Conservation (phyloP, 2,329 filamentous ascomycete species). For the Aplosporella prunicola region DNA sequence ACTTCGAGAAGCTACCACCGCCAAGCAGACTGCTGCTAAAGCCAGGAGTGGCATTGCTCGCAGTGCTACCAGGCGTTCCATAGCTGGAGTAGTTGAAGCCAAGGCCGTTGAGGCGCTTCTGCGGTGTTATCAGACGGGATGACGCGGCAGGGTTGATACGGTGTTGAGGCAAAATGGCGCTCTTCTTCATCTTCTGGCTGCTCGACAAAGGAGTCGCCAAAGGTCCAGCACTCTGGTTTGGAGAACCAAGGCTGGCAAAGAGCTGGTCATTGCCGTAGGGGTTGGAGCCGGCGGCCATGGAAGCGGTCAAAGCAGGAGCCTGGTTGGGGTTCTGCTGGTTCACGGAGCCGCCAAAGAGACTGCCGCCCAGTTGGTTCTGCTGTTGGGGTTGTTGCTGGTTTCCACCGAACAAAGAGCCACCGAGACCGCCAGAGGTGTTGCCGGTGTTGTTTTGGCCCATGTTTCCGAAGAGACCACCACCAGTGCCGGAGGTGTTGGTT, state of each 20-base stretch:
- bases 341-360: constrained; percentile 46
- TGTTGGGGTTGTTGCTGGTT: constrained; percentile 34
- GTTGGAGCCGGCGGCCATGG: constrained; percentile 70
- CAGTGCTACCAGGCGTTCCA: constrained; percentile 65
- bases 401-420: constrained; percentile 34
- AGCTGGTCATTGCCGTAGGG: constrained; percentile 85
- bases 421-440: constrained; percentile 22
- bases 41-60: constrained; percentile 67
- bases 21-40: constrained; percentile 31
- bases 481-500: constrained; percentile 20
- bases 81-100: constrained; percentile 92
- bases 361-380: constrained; percentile 30
- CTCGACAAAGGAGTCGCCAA: constrained; percentile 81
- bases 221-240: constrained; percentile 69
- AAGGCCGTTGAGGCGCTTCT: constrained; percentile 63
- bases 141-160: constrained; percentile 76
- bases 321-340: constrained; percentile 46
- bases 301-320: constrained; percentile 56
- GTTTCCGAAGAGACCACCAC: constrained; percentile 39
- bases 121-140: constrained; percentile 71
- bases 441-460: constrained; percentile 32
- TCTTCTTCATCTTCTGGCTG: constrained; percentile 66
- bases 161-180: constrained; percentile 73
- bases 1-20: constrained; percentile 56
- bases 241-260: constrained; percentile 62